Evolutionary conservation across 208 protist genomes (phyloP).

Genomic region (Leishmania major): DNA sequence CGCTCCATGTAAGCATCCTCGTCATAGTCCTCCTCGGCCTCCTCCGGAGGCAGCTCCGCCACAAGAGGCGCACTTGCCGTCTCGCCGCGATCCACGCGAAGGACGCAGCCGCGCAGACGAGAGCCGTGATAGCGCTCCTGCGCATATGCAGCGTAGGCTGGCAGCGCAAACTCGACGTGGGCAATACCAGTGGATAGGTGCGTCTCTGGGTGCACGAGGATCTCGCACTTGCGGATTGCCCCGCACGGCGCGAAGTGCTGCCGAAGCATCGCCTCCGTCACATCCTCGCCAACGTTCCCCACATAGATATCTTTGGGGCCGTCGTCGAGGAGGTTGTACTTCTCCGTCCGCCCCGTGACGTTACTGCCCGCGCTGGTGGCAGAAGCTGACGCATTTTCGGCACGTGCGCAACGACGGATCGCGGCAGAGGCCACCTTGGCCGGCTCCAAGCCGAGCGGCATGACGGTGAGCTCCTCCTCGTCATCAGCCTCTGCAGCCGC

Average conservation of each 20-base stretch:
- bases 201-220: constrained; percentile 82
- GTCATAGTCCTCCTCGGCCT: constrained; percentile 75
- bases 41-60: constrained; percentile 39
- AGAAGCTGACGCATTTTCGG: constrained; percentile 5
- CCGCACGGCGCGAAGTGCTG: constrained; percentile 82
- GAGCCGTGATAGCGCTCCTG: constrained; percentile 86
- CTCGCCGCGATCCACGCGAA: constrained; percentile 89
- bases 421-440: constrained; percentile 6
- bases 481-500: constrained; percentile 7
- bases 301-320: constrained; percentile 82
- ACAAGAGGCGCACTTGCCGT: constrained; percentile 68
- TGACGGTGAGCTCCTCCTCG: constrained; percentile 36
- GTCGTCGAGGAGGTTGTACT: constrained; percentile 85
- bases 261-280: constrained; percentile 78
- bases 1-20: constrained; percentile 68
- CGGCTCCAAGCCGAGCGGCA: constrained; percentile 48
- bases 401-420: constrained; percentile 3
- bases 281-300: constrained; percentile 78
- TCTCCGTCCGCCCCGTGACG: constrained; percentile 70
- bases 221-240: constrained; percentile 60
- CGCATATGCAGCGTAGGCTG: constrained; percentile 85
- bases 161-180: constrained; percentile 71
- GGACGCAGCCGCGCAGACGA: constrained; percentile 66
- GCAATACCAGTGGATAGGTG: constrained; percentile 78
- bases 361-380: constrained; percentile 32